These are phyloP conservation scores for Helianthus tuberosus DNA, from an alignment of 129 eudicot genomes.

Conservation along the genomic window DNA sequence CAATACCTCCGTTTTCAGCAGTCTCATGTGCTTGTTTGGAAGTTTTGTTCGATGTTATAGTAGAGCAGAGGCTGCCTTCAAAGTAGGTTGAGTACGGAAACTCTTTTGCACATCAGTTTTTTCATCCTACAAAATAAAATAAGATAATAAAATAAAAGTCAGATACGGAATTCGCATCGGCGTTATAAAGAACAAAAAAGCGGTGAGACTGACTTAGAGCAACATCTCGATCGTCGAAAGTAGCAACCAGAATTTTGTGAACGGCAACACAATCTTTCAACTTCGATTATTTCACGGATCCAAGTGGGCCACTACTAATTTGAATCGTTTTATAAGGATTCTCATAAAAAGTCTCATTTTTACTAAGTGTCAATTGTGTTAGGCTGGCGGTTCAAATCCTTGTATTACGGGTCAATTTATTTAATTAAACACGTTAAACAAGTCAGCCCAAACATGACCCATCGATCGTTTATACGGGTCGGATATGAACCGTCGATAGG, in stretches of 20 bases:
- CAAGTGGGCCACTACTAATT: constrained; percentile 53
- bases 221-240: constrained; percentile 66
- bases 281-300: constrained; percentile 54
- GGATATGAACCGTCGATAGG: no score
- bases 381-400: neutral
- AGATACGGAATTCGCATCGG: neutral
- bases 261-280: constrained; percentile 78
- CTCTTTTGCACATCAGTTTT: constrained; percentile 68
- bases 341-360: neutral
- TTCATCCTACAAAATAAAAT: constrained; percentile 70
- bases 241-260: constrained; percentile 61
- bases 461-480: no score
- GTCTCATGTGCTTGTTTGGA: constrained; percentile 28
- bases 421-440: neutral
- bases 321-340: neutral
- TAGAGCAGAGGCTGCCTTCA: constrained; percentile 75
- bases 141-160: neutral
- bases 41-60: constrained; percentile 29
- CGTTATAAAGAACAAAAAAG: neutral
- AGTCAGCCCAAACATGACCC: neutral
- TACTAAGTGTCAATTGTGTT: neutral
- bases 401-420: neutral
- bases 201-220: constrained; percentile 65
- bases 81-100: constrained; percentile 85
- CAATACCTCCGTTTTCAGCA: constrained; percentile 55